Evolutionary conservation across 768 basidiomycete genomes (phyloP), one percentile per base, ranked within the genome.

Genomic region (Rhodotorula toruloides): DNA sequence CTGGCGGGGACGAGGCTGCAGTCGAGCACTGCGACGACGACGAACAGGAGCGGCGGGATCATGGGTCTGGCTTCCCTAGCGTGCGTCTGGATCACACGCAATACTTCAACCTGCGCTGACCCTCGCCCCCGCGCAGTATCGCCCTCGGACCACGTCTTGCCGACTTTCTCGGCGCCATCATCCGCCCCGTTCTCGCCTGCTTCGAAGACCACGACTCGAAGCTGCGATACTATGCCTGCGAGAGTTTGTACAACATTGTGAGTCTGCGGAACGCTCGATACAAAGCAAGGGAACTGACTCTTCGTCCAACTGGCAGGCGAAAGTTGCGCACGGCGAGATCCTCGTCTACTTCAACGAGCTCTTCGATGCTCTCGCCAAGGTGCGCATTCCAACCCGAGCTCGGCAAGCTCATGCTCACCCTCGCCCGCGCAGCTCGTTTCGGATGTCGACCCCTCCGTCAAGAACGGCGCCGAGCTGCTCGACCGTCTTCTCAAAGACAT

Each of bases 401-500:
- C 37, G 8, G 10, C 40, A 42, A 47, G 37, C 37, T 63, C 19
- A 44, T 61, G 2, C 36, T 32, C 13, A 50, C 13, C 32, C 13
- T 9, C 6, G 12, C 14, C 17, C 32, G 25, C 44, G 27, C 74
- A 98, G 94, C 89, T 99, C 65, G 89, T 91, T 14, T 90, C 94
- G 29, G 96, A 99, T 77, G 88, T 91, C 0, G 94, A 98, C 72
- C 74, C 90, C 43, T 94, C 96, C 4, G 94, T 99, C 67, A 94
- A 96, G 84, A 98, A 97, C 74, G 94, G 94, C 3, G 93, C 96
- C 2, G 96, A 99, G 77, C 83, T 99, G 36, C 83, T 98, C 63
- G 96, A 99, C 77, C 85, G 94, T 27, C 83, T 97, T n/a, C 83
- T 99, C 72, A 97, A 98, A 76, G 96, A 99, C 72, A 94, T 97